Conservation (phyloP, 2,329 filamentous ascomycete species). For the Epicoccum nigrum region DNA sequence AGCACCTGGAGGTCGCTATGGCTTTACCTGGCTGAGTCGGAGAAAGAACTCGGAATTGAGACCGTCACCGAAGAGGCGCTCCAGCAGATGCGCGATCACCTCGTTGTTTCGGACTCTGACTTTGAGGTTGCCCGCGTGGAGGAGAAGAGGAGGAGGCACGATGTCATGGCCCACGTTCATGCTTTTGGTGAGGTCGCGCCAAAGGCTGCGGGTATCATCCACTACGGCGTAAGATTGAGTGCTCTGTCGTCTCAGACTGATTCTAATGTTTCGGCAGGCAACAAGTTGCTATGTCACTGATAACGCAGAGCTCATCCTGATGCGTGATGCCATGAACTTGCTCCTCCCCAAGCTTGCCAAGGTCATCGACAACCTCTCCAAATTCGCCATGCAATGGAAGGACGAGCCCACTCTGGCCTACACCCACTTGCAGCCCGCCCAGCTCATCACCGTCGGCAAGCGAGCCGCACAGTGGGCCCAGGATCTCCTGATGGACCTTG, state of each 20-base stretch:
- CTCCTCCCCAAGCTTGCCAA: slow-evolving; percentile 78
- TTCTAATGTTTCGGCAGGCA: slow-evolving; percentile 68
- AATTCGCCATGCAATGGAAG: slow-evolving; percentile 77
- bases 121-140: slow-evolving; percentile 56
- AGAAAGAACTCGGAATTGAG: slow-evolving; percentile 79
- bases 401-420: slow-evolving; percentile 74
- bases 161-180: slow-evolving; percentile 72
- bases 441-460: slow-evolving; percentile 70
- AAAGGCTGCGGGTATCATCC: slow-evolving; percentile 81
- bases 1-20: slow-evolving; percentile 85
- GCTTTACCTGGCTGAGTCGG: slow-evolving; percentile 80
- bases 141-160: slow-evolving; percentile 65
- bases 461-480: slow-evolving; percentile 77
- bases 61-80: slow-evolving; percentile 69
- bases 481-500: slow-evolving; percentile 76
- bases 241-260: slow-evolving; percentile 5
- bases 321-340: slow-evolving; percentile 76
- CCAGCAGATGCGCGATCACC: slow-evolving; percentile 53
- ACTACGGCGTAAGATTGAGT: slow-evolving; percentile 65
- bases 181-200: slow-evolving; percentile 76
- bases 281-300: slow-evolving; percentile 38
- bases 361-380: slow-evolving; percentile 74
- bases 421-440: slow-evolving; percentile 73
- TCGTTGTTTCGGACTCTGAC: slow-evolving; percentile 55
- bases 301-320: slow-evolving; percentile 63